Evolutionary conservation across 495 filamentous ascomycete genomes (phyloP).

Genomic region (Hypoxylon intermedium): DNA sequence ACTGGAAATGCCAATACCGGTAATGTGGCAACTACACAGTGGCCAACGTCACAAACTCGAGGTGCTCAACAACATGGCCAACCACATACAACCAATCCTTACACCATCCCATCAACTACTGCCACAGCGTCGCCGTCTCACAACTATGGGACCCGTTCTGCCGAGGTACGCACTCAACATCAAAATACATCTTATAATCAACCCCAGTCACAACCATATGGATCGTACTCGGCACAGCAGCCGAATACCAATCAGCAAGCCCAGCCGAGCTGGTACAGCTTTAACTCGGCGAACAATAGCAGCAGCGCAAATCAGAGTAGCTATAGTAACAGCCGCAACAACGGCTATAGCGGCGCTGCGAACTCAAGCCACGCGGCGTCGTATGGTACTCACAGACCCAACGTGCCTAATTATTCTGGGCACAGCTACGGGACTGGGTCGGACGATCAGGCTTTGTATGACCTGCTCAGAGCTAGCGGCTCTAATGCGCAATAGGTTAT

Average conservation of each 20-base stretch:
- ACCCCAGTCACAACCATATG: constrained; percentile 31
- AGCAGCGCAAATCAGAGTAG: constrained; percentile 25
- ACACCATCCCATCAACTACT: constrained; percentile 26
- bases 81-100: constrained; percentile 20
- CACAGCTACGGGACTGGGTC: constrained; percentile 28
- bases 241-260: constrained; percentile 30
- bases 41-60: constrained; percentile 37
- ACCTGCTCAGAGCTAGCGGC: constrained; percentile 29
- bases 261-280: constrained; percentile 40
- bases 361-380: constrained; percentile 17
- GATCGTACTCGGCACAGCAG: constrained; percentile 33
- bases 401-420: constrained; percentile 20
- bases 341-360: constrained; percentile 13
- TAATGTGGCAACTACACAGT: constrained; percentile 24
- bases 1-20: constrained; percentile 21
- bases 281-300: constrained; percentile 18
- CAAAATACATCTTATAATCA: constrained; percentile 32
- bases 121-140: constrained; percentile 26
- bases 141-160: constrained; percentile 27
- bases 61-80: constrained; percentile 18
- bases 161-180: constrained; percentile 13
- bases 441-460: constrained; percentile 41
- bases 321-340: constrained; percentile 30
- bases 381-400: constrained; percentile 31
- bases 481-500: constrained; percentile 31